These are phyloP conservation scores for Magnusiomyces tetraspermus DNA, from an alignment of 1,139 yeast species.

Conservation along the genomic window DNA sequence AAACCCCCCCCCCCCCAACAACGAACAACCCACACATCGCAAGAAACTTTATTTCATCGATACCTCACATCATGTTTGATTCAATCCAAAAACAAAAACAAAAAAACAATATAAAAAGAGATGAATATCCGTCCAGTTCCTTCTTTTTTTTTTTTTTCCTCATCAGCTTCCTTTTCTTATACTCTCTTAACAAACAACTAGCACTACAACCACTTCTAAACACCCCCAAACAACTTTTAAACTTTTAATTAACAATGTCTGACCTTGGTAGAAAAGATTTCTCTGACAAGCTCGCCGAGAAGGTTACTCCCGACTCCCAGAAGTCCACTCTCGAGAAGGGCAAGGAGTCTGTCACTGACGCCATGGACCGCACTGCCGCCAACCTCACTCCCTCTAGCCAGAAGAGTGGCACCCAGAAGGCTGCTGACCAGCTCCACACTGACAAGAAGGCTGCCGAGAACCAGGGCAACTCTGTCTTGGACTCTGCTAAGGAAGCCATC, in stretches of 20 bases:
- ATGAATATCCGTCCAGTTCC: too few relatives aligned
- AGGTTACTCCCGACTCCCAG: constrained; percentile 62
- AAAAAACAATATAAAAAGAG: too few relatives aligned
- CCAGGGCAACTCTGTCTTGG: background rate
- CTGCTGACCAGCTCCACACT: constrained; percentile 41
- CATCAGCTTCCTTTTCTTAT: too few relatives aligned
- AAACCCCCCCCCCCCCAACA: too few relatives aligned
- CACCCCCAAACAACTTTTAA: too few relatives aligned
- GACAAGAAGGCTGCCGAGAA: constrained; percentile 5
- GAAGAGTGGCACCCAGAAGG: constrained; percentile 60
- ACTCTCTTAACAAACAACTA: too few relatives aligned
- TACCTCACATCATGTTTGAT: too few relatives aligned
- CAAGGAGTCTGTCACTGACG: constrained; percentile 61
- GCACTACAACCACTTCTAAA: too few relatives aligned
- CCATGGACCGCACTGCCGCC: constrained; percentile 54
- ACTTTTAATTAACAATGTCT: background rate
- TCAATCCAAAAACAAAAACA: too few relatives aligned
- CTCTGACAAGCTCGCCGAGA: constrained; percentile 57
- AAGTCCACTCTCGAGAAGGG: constrained; percentile 57
- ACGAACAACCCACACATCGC: too few relatives aligned
- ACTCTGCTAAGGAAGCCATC: constrained; percentile 15
- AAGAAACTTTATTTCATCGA: too few relatives aligned
- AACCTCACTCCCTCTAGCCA: constrained; percentile 50
- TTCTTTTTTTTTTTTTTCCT: too few relatives aligned
- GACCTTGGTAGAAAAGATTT: constrained; percentile 58